Percentiles rank a stretch among this genome's conserved stretches.
Evolutionary conservation across 805 yeast species (phyloP).

Genomic region (Lipomyces kockii): DNA sequence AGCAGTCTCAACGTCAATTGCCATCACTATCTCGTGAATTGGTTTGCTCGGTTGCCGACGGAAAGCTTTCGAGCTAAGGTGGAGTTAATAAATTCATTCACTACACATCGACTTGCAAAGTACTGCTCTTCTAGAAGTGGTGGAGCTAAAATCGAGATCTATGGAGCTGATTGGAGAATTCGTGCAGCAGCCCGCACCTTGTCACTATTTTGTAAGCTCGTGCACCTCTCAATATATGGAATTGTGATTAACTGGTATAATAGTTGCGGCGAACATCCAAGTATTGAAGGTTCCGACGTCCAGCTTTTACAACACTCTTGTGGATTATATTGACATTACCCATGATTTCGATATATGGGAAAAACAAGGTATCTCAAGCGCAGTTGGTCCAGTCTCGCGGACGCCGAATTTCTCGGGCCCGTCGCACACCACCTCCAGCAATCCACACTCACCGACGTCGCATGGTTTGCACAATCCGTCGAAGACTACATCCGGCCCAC

Average conservation of each 20-base stretch:
- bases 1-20: slow-evolving; percentile 53
- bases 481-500: background rate
- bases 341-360: slow-evolving; percentile 90
- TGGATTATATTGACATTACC: slow-evolving; percentile 75
- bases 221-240: slow-evolving; percentile 39
- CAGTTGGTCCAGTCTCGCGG: slow-evolving; percentile 7
- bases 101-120: slow-evolving; percentile 71
- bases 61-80: slow-evolving; percentile 58
- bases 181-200: slow-evolving; percentile 66
- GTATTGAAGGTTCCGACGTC: slow-evolving; percentile 47
- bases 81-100: slow-evolving; percentile 72
- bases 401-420: background rate
- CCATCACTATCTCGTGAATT: slow-evolving; percentile 55
- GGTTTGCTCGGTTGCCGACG: slow-evolving; percentile 56
- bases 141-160: slow-evolving; percentile 53
- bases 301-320: slow-evolving; percentile 74
- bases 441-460: background rate
- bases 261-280: slow-evolving; percentile 36
- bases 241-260: slow-evolving; percentile 9
- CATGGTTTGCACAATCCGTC: background rate
- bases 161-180: slow-evolving; percentile 83
- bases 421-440: background rate
- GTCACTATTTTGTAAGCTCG: slow-evolving; percentile 60
- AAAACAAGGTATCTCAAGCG: slow-evolving; percentile 32
- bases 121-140: slow-evolving; percentile 29